Evolutionary conservation across 306 rosid genomes (phyloP).

Genomic region (Hippophae tibetana): DNA sequence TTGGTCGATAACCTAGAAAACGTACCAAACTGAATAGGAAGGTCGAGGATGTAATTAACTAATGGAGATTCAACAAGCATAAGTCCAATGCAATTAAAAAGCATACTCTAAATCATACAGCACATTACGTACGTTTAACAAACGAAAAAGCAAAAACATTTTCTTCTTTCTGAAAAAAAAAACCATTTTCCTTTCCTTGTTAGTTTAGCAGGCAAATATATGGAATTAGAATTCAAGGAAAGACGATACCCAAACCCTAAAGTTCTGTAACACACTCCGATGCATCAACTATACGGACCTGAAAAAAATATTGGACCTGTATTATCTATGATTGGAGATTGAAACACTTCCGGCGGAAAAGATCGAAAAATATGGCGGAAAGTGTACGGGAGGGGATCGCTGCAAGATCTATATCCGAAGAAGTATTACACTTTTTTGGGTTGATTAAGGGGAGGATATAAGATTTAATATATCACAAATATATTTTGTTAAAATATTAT

Average conservation of each 20-base stretch:
- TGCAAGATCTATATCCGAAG: slow-evolving; percentile 28
- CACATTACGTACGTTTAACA: not conserved
- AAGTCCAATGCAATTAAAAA: slow-evolving; percentile 17
- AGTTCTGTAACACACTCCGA: slow-evolving; percentile 7
- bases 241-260: slow-evolving; percentile 18
- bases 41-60: not conserved
- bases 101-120: not conserved
- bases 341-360: not conserved
- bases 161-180: not conserved
- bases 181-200: not conserved
- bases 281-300: slow-evolving; percentile 14
- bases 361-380: slow-evolving; percentile 14
- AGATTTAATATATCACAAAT: not conserved
- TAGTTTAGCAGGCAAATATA: slow-evolving; percentile 3
- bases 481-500: too few species aligned
- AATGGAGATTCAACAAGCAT: not conserved
- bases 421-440: slow-evolving; percentile 6
- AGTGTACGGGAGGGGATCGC: slow-evolving; percentile 13
- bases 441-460: slow-evolving; percentile 15
- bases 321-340: slow-evolving; percentile 1
- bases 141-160: not conserved
- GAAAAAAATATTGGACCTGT: not conserved
- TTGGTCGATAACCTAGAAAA: not conserved
- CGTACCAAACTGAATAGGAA: not conserved
- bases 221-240: not conserved